These are phyloP conservation scores for Singerocomus rubriflavus DNA, from an alignment of 1,284 basidiomycete genomes.

Conservation along the genomic window DNA sequence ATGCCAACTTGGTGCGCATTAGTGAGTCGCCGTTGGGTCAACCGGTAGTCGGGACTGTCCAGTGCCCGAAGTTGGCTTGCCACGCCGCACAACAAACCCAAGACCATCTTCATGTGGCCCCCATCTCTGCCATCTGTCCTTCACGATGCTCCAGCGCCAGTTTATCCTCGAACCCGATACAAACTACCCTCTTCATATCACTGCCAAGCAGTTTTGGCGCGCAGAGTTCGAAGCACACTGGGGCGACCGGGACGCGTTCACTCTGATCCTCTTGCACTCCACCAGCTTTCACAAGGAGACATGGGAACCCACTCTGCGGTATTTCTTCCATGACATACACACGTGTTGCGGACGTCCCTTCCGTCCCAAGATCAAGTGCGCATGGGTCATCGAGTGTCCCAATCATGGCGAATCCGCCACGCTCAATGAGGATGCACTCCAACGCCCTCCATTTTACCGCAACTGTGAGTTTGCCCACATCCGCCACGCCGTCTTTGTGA, in stretches of 20 bases:
- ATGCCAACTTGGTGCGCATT: no score
- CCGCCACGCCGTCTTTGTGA: background rate
- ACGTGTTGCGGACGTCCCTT: slow-evolving; percentile 21
- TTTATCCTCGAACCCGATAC: slow-evolving; percentile 26
- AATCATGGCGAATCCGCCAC: slow-evolving; percentile 48
- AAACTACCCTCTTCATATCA: slow-evolving; percentile 47
- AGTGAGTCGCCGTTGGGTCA: no score
- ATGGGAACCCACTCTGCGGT: slow-evolving; percentile 53
- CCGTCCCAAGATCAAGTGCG: slow-evolving; percentile 42
- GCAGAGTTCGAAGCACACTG: slow-evolving; percentile 36
- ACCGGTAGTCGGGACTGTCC: no score
- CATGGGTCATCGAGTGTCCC: slow-evolving; percentile 52
- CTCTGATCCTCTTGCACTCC: slow-evolving; percentile 55
- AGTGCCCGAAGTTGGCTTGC: background rate
- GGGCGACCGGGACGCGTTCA: slow-evolving; percentile 40
- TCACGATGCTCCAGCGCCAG: slow-evolving; percentile 24
- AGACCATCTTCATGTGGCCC: background rate
- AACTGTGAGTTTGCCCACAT: slow-evolving; percentile 36
- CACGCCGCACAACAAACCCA: background rate
- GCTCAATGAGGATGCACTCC: slow-evolving; percentile 41
- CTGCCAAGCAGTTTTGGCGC: slow-evolving; percentile 56
- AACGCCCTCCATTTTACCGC: slow-evolving; percentile 41
- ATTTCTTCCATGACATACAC: slow-evolving; percentile 17
- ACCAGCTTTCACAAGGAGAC: slow-evolving; percentile 68
- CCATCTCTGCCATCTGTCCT: background rate